Evolutionary conservation across 2,329 filamentous ascomycete species (phyloP), one percentile per base, ranked within the genome.

Genomic region (Fusarium sp.): DNA sequence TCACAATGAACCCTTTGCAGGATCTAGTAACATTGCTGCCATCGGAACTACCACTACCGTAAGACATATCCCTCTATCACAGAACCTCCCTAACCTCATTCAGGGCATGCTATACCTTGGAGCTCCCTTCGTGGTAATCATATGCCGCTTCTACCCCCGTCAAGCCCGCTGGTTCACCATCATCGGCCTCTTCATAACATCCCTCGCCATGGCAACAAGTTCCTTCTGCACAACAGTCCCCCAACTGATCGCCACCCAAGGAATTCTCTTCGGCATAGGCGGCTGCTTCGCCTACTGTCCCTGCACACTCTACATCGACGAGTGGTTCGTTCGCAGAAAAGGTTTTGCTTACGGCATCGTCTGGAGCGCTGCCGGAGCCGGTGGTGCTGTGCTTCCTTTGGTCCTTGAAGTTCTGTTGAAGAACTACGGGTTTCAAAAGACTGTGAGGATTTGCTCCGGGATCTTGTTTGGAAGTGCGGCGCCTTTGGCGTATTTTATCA

Each of bases 41-140:
- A 86, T 92, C 53, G 90, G 89, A 2, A 91, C 88, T 78, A 75
- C 70, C 83, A 84, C 84, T 76, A 75, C 71, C 81, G 85, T 58
- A 25, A n/a, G n/a, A n/a, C n/a, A n/a, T n/a, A n/a, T n/a, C n/a
- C n/a, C n/a, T n/a, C n/a, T n/a, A n/a, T n/a, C n/a, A n/a, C n/a
- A n/a, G n/a, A n/a, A n/a, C n/a, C n/a, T n/a, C n/a, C n/a, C n/a
- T 63, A 13, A 57, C n/a, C 20, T 29, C 1, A 5, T 2, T 2
- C 3, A 72, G 69, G 69, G 69, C 6, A 52, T 72, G 49, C 22
- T 72, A 72, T 88, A 87, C 67, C 78, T 88, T 20, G 78, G 79
- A 7, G 80, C 80, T 8, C 83, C 85, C 0, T 58, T 87, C 4
- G 79, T 82, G 8, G 83, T 86, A 61, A 79, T 78, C 6, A 60